Evolutionary conservation across 1,284 basidiomycete species (phyloP), one percentile per base, ranked within the genome.

Genomic region (Flammula alnicola): DNA sequence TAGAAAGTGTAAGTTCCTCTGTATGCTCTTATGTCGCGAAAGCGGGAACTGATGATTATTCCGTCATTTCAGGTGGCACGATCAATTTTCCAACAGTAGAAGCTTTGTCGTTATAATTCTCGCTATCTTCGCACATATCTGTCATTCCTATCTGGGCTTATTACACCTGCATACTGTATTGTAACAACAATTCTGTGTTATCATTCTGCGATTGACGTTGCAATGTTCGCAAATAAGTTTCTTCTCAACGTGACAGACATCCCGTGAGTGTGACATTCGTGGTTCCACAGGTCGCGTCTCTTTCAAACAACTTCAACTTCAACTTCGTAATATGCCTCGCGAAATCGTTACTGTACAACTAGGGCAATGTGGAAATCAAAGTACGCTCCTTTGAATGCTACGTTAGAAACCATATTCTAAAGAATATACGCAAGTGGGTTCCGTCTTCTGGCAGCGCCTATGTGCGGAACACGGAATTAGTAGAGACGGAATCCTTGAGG

Each of bases 391-490:
- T 46, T 44, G 27, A 26, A 27, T 29, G 26, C 27, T 35, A 25
- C 19, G 23, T 33, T 23, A 6, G 14, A 40, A 16, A 44, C 37
- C 59, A 55, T 64, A 56, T 50, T 50, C 47, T 50, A 36, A 60
- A 59, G 22, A 29, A 59, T 47, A 50, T 29, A 62, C 30, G 49
- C 38, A 56, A 92, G 91, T 94, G 86, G 90, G 90, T 44, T 86
- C 91, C 49, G 88, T 92, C 57, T 98, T 91, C 74, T 98, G 94
- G 95, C 93, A 96, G 62, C 88, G 94, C 47, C 82, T 98, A 19
- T 98, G 95, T 61, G 91, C 92, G 14, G 95, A 98, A 72, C 95
- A 98, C 66, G 95, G 95, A 19, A 98, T 98, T 74, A 94, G 84
- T 66, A 89, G 89, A 47, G 90, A 94, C 60, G 95, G 95, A 33